Base-by-base conservation (phyloP, 129 eudicot genomes). In the Lonicera japonica region DNA sequence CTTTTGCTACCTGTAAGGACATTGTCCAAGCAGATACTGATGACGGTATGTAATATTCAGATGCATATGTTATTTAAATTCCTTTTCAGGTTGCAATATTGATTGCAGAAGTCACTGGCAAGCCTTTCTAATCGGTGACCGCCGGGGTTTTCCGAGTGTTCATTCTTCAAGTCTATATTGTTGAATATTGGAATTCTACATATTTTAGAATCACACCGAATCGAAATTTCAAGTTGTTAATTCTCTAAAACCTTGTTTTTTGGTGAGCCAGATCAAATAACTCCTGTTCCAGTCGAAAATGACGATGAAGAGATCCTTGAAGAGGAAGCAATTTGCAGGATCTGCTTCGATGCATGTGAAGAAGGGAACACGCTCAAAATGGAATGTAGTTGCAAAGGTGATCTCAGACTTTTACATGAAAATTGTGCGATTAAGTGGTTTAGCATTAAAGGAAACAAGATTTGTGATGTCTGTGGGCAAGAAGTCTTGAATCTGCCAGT, bases 371-470 rank as follows among this genome's bases (percentile, higher is more conserved):
- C 79, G 5, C 74, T 92, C 12, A 87, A 79, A 71, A 79, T 92
- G 98, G 96, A 84, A 73, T 92, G 98, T 80, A 77, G 82, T 66
- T 92, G 98, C 82, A 92, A 87, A 78, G 98, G 98, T 54, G 98
- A 77, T 15, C 98, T 92, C 21, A 80, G 73, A 36, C 86, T 87
- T 14, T 75, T 87, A 25, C 96, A 92, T 74, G 86, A 87, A 80
- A 84, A 85, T 65, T 92, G 98, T 56, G 94, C 95, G 0, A 54
- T 92, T 47, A 87, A 78, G 69, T 92, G 98, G 98, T 92, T 92
- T 80, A 84, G 88, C 64, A 51, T 71, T 19, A 84, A 58, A 81
- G 89, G 90, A 65, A 85, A 78, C 79, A 87, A 82, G 61, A 73
- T 14, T 4, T 92, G 98, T 52, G 98, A 92, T 22, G 86, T 92